phyloP scores from a whole-genome alignment of 1,284 basidiomycete species.

The Sporisorium scitamineum region DNA sequence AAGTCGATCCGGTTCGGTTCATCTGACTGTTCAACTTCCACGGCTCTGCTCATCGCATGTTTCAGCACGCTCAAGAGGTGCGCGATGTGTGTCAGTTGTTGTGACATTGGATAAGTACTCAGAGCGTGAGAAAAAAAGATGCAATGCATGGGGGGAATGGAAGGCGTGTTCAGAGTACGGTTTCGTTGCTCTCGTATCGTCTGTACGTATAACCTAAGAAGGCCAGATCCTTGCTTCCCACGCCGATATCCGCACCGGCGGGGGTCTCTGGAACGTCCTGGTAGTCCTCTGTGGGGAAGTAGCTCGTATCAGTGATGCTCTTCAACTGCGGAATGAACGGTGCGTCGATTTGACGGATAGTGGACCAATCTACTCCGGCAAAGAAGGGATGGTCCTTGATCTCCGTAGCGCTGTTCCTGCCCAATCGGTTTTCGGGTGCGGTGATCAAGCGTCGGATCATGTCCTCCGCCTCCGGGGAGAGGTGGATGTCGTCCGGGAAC shows the following conservation, averaged over 20 bases:
- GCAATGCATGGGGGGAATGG: background rate
- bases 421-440: slow-evolving; percentile 81
- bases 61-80: too few relatives aligned
- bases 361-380: slow-evolving; percentile 93
- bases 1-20: too few relatives aligned
- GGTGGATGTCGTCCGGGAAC: slow-evolving; percentile 96
- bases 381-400: slow-evolving; percentile 96
- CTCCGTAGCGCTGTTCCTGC: slow-evolving; percentile 77
- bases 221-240: slow-evolving; percentile 65
- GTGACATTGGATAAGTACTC: too few relatives aligned
- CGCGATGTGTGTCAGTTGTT: too few relatives aligned
- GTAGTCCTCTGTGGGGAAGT: slow-evolving; percentile 97
- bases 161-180: slow-evolving; percentile 32
- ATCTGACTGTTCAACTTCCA: too few relatives aligned
- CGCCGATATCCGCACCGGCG: slow-evolving; percentile 59
- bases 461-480: slow-evolving; percentile 91
- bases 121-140: too few relatives aligned
- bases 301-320: slow-evolving; percentile 88
- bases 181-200: slow-evolving; percentile 66
- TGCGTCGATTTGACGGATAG: slow-evolving; percentile 90
- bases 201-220: slow-evolving; percentile 68
- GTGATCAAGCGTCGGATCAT: slow-evolving; percentile 88
- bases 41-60: too few relatives aligned
- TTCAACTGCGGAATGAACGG: slow-evolving; percentile 92
- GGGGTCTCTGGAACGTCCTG: slow-evolving; percentile 79